These are phyloP conservation scores for Thermochaetoides thermophila DNA, from an alignment of 495 filamentous ascomycete genomes.

Conservation along the genomic window DNA sequence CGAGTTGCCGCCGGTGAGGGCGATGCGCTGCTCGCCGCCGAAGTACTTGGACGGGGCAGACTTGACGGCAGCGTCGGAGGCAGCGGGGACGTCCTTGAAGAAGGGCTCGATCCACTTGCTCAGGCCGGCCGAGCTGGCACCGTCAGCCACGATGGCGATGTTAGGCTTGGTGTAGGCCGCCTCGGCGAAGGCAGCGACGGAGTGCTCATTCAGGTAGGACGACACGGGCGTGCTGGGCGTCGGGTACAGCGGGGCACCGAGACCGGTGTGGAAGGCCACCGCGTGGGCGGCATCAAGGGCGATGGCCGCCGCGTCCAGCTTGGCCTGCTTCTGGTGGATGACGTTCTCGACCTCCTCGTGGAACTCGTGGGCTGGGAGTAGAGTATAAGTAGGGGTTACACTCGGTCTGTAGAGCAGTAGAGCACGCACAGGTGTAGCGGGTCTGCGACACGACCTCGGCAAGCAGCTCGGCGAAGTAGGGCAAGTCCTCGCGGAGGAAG, in stretches of 20 bases:
- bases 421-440: slow-evolving; percentile 60
- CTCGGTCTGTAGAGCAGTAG: neutral
- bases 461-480: slow-evolving; percentile 93
- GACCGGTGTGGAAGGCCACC: slow-evolving; percentile 85
- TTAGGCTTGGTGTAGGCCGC: slow-evolving; percentile 76
- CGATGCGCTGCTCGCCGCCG: slow-evolving; percentile 85
- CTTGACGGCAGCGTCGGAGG: slow-evolving; percentile 19
- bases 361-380: slow-evolving; percentile 60
- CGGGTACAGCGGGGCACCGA: slow-evolving; percentile 62
- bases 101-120: slow-evolving; percentile 88
- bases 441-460: slow-evolving; percentile 80
- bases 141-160: slow-evolving; percentile 81
- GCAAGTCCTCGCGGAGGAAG: slow-evolving; percentile 87
- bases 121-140: slow-evolving; percentile 58
- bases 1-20: slow-evolving; percentile 55
- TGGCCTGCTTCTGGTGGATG: slow-evolving; percentile 58
- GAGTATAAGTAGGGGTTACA: slow-evolving; percentile 6
- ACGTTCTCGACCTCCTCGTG: slow-evolving; percentile 66
- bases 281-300: slow-evolving; percentile 77
- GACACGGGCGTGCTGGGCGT: slow-evolving; percentile 50
- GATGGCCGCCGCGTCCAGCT: slow-evolving; percentile 50
- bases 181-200: slow-evolving; percentile 54
- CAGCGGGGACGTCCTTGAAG: slow-evolving; percentile 45
- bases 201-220: slow-evolving; percentile 61
- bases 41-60: slow-evolving; percentile 59